A percentile compares a stretch with the other conserved stretches of the same genome.
phyloP scores from a whole-genome alignment of 768 basidiomycete species.

The Boletus sp. region DNA sequence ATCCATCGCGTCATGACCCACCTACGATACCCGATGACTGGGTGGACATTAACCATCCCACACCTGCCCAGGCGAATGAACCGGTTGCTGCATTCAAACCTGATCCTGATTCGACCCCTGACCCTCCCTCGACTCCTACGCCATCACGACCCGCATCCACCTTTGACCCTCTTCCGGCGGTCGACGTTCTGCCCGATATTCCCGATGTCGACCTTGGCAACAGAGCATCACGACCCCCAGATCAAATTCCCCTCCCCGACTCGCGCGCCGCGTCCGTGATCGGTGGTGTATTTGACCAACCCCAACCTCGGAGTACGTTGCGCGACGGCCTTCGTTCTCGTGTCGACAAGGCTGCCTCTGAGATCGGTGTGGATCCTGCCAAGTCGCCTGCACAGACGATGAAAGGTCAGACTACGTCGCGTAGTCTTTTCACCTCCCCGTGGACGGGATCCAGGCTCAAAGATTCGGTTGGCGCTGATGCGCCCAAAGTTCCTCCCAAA shows the following conservation, averaged over 20 bases:
- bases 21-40: slow-evolving; percentile 30
- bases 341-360: slow-evolving; percentile 20
- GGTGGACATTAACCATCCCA: slow-evolving; percentile 23
- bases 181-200: slow-evolving; percentile 16
- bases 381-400: slow-evolving; percentile 5
- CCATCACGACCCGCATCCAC: slow-evolving; percentile 17
- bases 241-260: slow-evolving; percentile 24
- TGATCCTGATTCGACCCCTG: slow-evolving; percentile 5
- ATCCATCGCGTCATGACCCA: slow-evolving; percentile 18
- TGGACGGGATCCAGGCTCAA: slow-evolving; percentile 5
- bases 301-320: slow-evolving; percentile 14
- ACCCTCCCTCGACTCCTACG: background rate
- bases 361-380: slow-evolving; percentile 21
- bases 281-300: slow-evolving; percentile 26
- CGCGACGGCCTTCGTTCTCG: slow-evolving; percentile 13
- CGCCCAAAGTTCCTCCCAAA: slow-evolving; percentile 7
- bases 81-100: slow-evolving; percentile 3
- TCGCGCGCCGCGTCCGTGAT: slow-evolving; percentile 33
- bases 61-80: slow-evolving; percentile 4
- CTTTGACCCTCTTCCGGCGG: slow-evolving; percentile 5
- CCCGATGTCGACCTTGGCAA: slow-evolving; percentile 15
- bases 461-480: background rate
- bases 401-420: slow-evolving; percentile 1
- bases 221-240: slow-evolving; percentile 12
- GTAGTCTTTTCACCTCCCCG: background rate